A percentile compares a stretch with the other conserved stretches of the same genome.
Evolutionary conservation across 345 rosid genomes (phyloP).

Genomic region (Angophora floribunda): DNA sequence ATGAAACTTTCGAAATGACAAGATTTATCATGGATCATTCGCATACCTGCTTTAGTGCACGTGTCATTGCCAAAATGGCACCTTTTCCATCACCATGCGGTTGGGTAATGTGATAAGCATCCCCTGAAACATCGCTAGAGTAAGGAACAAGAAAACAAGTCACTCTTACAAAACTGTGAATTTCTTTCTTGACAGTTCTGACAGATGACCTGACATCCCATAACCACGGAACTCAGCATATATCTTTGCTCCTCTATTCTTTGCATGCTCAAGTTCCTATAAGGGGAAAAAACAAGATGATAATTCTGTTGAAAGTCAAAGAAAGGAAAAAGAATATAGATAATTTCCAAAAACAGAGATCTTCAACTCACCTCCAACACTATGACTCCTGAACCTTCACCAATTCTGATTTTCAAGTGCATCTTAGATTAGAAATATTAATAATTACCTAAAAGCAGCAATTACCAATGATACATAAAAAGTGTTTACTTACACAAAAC

Average conservation of each 20-base stretch:
- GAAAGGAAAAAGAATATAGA: neutral
- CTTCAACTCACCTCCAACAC: slow-evolving; percentile 69
- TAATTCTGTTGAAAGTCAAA: neutral
- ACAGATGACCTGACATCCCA: slow-evolving; percentile 88
- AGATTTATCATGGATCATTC: neutral
- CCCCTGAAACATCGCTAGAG: slow-evolving; percentile 35
- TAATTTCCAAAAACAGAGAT: neutral
- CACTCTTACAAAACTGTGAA: neutral
- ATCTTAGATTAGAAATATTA: slow-evolving; percentile 1
- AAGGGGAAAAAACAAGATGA: neutral
- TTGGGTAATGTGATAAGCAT: slow-evolving; percentile 93
- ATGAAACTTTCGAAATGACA: neutral
- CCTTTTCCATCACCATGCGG: slow-evolving; percentile 91
- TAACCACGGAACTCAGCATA: slow-evolving; percentile 93
- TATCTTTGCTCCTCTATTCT: slow-evolving; percentile 69
- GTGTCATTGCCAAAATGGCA: slow-evolving; percentile 83
- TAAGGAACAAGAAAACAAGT: neutral
- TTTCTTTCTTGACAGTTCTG: neutral
- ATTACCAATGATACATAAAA: neutral
- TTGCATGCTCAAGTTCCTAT: slow-evolving; percentile 95
- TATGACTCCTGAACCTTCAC: slow-evolving; percentile 86
- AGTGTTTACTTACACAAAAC: slow-evolving; percentile 76
- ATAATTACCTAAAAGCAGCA: neutral
- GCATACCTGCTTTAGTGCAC: slow-evolving; percentile 68
- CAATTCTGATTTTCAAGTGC: slow-evolving; percentile 54